Percentiles rank a stretch among this genome's conserved stretches.
phyloP scores from a whole-genome alignment of 2,329 filamentous ascomycete genomes.

The Fusarium chlamydosporum region DNA sequence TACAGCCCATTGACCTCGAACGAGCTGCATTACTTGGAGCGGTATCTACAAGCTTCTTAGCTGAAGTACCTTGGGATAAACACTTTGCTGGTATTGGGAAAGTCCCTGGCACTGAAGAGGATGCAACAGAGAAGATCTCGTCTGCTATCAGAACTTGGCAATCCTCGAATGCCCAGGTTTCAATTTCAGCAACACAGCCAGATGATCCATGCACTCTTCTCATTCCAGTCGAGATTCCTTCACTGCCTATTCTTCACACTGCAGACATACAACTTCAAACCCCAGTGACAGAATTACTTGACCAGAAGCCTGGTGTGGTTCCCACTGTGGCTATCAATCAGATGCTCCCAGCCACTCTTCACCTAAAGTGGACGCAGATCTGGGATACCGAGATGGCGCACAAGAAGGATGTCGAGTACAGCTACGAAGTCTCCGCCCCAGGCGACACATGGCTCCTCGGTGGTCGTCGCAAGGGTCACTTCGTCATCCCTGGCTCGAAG shows the following conservation, averaged over 20 bases:
- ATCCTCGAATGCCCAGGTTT: slow-evolving; percentile 48
- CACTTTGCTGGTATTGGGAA: slow-evolving; percentile 66
- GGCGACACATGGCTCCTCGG: slow-evolving; percentile 87
- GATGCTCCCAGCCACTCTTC: slow-evolving; percentile 73
- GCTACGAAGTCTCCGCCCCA: slow-evolving; percentile 83
- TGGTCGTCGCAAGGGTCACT: slow-evolving; percentile 83
- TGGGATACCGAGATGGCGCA: slow-evolving; percentile 68
- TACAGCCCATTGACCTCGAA: slow-evolving; percentile 69
- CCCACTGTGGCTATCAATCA: slow-evolving; percentile 72
- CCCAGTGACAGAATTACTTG: slow-evolving; percentile 53
- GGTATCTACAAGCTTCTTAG: slow-evolving; percentile 64
- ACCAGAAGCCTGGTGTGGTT: slow-evolving; percentile 53
- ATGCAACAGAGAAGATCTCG: slow-evolving; percentile 49
- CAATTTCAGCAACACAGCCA: slow-evolving; percentile 43
- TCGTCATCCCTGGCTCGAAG: slow-evolving; percentile 67
- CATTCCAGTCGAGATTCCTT: slow-evolving; percentile 91
- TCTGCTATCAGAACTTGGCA: slow-evolving; percentile 55
- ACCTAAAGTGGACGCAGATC: slow-evolving; percentile 72
- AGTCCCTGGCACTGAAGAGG: slow-evolving; percentile 54
- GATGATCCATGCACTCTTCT: slow-evolving; percentile 74
- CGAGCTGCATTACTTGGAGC: slow-evolving; percentile 67
- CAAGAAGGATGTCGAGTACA: slow-evolving; percentile 75
- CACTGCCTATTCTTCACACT: slow-evolving; percentile 85
- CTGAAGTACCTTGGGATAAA: slow-evolving; percentile 62
- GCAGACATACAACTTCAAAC: slow-evolving; percentile 73